phyloP scores from a whole-genome alignment of 73 alveolate genomes.

The Paramecium bursaria region DNA sequence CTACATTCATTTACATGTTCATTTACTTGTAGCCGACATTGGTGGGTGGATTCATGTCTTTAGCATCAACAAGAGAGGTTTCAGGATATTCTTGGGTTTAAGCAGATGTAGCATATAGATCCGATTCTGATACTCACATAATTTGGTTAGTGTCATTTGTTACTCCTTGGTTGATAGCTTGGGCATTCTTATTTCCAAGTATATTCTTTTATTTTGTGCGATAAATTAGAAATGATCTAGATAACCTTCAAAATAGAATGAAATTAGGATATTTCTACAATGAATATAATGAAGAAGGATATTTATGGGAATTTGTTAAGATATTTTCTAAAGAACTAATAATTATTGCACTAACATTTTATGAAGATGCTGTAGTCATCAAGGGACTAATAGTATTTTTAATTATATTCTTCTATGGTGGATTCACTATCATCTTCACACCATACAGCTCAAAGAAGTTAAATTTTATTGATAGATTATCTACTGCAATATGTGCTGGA shows the following conservation, averaged over 20 bases:
- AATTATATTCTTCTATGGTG: conserved; percentile 54
- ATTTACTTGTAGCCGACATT: conserved; percentile 30
- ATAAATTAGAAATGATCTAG: not conserved
- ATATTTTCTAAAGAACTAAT: conserved; percentile 21
- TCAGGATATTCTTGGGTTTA: conserved; percentile 16
- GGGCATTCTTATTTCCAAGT: conserved; percentile 58
- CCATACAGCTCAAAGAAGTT: conserved; percentile 29
- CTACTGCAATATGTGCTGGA: conserved; percentile 50
- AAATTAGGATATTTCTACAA: conserved; percentile 39
- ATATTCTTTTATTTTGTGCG: conserved; percentile 12
- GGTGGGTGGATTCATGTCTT: conserved; percentile 48
- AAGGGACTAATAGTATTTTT: conserved; percentile 30
- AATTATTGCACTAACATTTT: conserved; percentile 23
- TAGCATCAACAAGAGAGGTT: conserved; percentile 22
- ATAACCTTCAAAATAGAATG: conserved; percentile 26
- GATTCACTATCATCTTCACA: conserved; percentile 25
- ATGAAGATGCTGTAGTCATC: conserved; percentile 48
- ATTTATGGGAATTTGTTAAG: conserved; percentile 54
- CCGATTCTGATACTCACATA: conserved; percentile 25
- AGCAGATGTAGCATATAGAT: conserved; percentile 52
- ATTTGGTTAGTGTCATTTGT: conserved; percentile 22
- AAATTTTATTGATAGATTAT: conserved; percentile 36
- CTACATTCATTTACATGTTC: conserved; percentile 45
- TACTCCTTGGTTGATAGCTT: conserved; percentile 23
- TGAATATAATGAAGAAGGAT: conserved; percentile 45